A percentile compares a stretch with the other conserved stretches of the same genome.
These are phyloP conservation scores for Candolleomyces aberdarensis DNA, from an alignment of 768 basidiomycete genomes.

Conservation along the genomic window DNA sequence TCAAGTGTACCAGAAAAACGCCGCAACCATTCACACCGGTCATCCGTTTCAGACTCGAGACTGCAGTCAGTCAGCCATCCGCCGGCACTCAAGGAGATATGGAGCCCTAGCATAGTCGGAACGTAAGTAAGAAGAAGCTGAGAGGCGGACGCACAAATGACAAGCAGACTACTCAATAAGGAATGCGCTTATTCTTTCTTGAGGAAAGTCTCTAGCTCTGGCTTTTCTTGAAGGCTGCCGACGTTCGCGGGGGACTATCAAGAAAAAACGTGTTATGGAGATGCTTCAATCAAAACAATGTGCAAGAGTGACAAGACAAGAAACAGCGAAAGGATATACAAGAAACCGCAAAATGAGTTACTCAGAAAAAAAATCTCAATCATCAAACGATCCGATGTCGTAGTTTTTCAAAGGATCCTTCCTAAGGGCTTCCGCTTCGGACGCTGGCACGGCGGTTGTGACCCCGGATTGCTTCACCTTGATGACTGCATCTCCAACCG, in stretches of 20 bases:
- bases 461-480: slow-evolving; percentile 52
- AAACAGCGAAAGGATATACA: not conserved
- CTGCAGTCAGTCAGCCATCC: too few species aligned
- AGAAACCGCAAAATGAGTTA: not conserved
- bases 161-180: not conserved
- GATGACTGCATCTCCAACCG: slow-evolving; percentile 60
- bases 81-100: too few species aligned
- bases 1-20: too few species aligned
- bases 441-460: slow-evolving; percentile 40
- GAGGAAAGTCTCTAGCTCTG: not conserved
- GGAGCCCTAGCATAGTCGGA: not conserved
- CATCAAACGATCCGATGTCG: slow-evolving; percentile 10
- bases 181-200: not conserved
- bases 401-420: slow-evolving; percentile 84
- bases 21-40: too few species aligned
- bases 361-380: not conserved
- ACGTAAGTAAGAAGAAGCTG: not conserved
- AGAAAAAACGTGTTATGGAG: too few species aligned
- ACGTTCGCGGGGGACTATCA: too few species aligned
- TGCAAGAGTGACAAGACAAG: too few species aligned
- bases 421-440: slow-evolving; percentile 75
- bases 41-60: too few species aligned
- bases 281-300: too few species aligned
- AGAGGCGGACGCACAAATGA: not conserved
- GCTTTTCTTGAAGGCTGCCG: not conserved